These are phyloP conservation scores for Oryza meyeriana DNA, from an alignment of 176 grass and related monocot species.

Conservation along the genomic window DNA sequence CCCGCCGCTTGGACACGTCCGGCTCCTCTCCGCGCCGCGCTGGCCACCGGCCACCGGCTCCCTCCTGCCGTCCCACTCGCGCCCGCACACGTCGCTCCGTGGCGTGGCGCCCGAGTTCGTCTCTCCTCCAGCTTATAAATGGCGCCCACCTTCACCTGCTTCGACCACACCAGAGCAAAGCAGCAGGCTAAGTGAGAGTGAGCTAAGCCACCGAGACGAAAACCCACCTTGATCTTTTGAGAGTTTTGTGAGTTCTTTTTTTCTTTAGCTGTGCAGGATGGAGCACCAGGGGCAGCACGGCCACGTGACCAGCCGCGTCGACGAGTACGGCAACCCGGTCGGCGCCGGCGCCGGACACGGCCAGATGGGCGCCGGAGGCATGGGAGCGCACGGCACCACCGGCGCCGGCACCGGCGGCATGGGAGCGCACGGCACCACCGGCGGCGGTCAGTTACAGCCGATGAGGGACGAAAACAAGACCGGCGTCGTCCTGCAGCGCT, in stretches of 20 bases:
- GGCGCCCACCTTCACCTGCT: not conserved
- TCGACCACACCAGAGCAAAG: not conserved
- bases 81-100: not conserved
- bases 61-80: too few species aligned
- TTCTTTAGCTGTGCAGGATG: not conserved
- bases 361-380: not conserved
- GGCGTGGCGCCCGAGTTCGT: not conserved
- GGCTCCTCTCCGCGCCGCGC: not conserved
- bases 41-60: not conserved
- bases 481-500: constrained; percentile 47
- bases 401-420: not conserved
- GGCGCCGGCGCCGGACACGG: constrained; percentile 3
- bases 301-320: constrained; percentile 30
- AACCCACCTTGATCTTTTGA: not conserved
- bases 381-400: not conserved
- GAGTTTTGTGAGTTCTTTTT: not conserved
- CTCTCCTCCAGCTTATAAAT: constrained; percentile 20
- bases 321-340: constrained; percentile 46
- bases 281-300: constrained; percentile 27
- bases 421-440: not conserved
- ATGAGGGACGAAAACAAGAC: constrained; percentile 33
- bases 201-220: not conserved
- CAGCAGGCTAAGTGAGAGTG: too few species aligned
- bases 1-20: not conserved
- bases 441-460: constrained; percentile 36